These are phyloP conservation scores for Saccharomycopsis phalli DNA, from an alignment of 1,139 yeast genomes.

Conservation along the genomic window DNA sequence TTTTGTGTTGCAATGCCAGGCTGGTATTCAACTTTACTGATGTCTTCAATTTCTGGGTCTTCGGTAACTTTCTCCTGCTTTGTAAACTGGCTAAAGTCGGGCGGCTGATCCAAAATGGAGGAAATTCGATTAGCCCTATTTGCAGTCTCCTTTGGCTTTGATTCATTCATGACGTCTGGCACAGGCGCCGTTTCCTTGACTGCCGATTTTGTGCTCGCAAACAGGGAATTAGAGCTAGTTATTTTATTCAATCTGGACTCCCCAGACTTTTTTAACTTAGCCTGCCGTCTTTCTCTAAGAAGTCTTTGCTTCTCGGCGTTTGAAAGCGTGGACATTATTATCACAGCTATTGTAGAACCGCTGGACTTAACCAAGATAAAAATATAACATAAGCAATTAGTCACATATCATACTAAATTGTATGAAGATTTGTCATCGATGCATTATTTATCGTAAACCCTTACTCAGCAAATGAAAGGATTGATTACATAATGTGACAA, in stretches of 20 bases:
- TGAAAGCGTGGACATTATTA: conserved; percentile 16
- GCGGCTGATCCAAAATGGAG: conserved; percentile 14
- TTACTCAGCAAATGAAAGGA: too few species aligned
- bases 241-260: conserved; percentile 16
- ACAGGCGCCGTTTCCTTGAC: background rate
- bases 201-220: conserved; percentile 1
- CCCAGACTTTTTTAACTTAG: conserved; percentile 17
- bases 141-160: background rate
- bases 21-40: background rate
- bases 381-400: too few species aligned
- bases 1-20: background rate
- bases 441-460: too few species aligned
- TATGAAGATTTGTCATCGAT: too few species aligned
- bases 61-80: background rate
- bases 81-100: conserved; percentile 5
- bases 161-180: background rate
- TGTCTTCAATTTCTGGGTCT: conserved; percentile 8
- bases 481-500: too few species aligned
- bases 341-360: too few species aligned
- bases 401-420: too few species aligned
- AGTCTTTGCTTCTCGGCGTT: conserved; percentile 19
- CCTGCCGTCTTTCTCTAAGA: conserved; percentile 20
- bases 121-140: conserved; percentile 17
- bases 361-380: too few species aligned
- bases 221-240: conserved; percentile 19